Conservation (phyloP, 2,329 filamentous ascomycete species). For the Chaetomiaceae sp. region DNA sequence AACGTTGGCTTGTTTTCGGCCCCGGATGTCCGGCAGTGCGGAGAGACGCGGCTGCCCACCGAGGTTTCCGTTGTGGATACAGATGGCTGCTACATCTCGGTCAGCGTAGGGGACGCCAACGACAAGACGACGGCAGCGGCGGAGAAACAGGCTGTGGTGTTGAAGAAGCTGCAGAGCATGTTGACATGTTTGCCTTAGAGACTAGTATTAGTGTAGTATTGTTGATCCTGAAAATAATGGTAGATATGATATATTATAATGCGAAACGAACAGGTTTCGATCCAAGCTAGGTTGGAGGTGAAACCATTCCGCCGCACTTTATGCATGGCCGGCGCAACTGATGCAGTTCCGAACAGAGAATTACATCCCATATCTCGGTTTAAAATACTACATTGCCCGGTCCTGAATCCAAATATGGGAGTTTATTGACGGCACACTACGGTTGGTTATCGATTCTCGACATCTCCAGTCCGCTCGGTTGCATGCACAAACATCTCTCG, state of each 20-base stretch:
- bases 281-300: too few species aligned
- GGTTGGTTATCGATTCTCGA: too few species aligned
- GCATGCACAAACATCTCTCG: background rate
- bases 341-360: too few species aligned
- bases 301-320: too few species aligned
- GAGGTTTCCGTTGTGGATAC: slow-evolving; percentile 51
- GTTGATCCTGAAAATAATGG: background rate
- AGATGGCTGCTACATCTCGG: slow-evolving; percentile 55
- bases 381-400: too few species aligned
- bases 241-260: background rate
- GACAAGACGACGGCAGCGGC: slow-evolving; percentile 57
- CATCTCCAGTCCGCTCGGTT: background rate
- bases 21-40: slow-evolving; percentile 56
- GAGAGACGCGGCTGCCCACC: slow-evolving; percentile 50
- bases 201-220: background rate
- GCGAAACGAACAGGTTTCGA: background rate
- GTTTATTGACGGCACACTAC: too few species aligned
- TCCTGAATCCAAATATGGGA: too few species aligned
- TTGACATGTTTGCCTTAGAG: slow-evolving; percentile 19
- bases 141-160: slow-evolving; percentile 47
- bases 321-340: background rate
- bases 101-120: slow-evolving; percentile 58
- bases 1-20: slow-evolving; percentile 49
- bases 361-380: too few species aligned
- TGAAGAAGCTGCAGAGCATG: slow-evolving; percentile 42